Base-by-base conservation (phyloP, 495 filamentous ascomycete species). In the Aspergillus sclerotiicarbonarius region DNA sequence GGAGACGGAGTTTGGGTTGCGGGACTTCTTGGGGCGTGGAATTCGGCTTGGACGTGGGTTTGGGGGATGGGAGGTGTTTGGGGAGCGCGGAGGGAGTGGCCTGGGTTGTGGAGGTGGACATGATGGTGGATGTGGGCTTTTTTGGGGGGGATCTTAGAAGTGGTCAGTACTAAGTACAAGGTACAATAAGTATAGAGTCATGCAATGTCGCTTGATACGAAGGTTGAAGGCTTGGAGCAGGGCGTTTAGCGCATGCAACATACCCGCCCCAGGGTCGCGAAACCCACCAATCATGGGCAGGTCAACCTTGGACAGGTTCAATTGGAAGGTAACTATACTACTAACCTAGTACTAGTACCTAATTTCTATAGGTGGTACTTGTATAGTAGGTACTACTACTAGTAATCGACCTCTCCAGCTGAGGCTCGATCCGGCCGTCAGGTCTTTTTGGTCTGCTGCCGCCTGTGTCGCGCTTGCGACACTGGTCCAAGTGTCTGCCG, bases 1-100 rank as follows among this genome's bases (percentile, higher is more conserved):
- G 81, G 46, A 96, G 81, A 25, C 87, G 86, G 8, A 93, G 81
- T 51, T 85, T 89, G 18, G 87, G 86, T 20, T 80, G 67, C 16
- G 71, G 70, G 54, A 77, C 79, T 15, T 55, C 43, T 21, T 31
- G 52, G 39, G 37, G 6, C 6, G 29, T 33, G 8, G 31, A 21
- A 43, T 43, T 12, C 13, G 37, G 53, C 32, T 50, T 48, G 29
- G 44, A 32, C 6, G 56, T 43, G 20, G 13, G 15, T n/a, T 37
- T 33, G 7, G 16, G 21, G 20, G 16, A 15, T 30, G 29, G 48
- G 53, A 46, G 25, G 15, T 15, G 48, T 30, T 25, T 25, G 25
- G 25, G 25, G 25, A 25, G 25, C 5, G 25, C 25, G 25, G 25
- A 25, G 25, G 25, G 25, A 25, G 25, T 25, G 46, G 50, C 29